Percentiles rank a stretch among this genome's conserved stretches.
Evolutionary conservation across 1,284 basidiomycete genomes (phyloP).

Genomic region (Gomphus bonarii): DNA sequence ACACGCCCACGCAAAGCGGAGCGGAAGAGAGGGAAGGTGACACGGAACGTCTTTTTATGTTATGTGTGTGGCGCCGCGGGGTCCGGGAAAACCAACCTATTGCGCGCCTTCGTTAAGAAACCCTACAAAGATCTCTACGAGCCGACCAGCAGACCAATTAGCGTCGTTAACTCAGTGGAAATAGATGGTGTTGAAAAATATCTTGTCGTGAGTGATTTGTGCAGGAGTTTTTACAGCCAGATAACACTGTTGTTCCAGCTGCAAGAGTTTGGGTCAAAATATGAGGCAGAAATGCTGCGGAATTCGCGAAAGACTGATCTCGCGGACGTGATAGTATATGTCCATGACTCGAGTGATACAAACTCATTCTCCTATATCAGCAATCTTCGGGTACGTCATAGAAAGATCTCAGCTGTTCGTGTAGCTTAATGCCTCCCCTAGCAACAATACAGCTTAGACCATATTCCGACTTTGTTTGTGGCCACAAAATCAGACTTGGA

Average conservation of each 20-base stretch:
- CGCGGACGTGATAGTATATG: conserved; percentile 91
- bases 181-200: conserved; percentile 94
- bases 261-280: conserved; percentile 94
- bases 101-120: conserved; percentile 82
- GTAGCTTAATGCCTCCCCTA: conserved; percentile 23
- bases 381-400: conserved; percentile 72
- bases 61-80: conserved; percentile 95
- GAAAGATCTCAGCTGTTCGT: neutral
- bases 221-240: neutral
- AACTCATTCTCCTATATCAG: conserved; percentile 99
- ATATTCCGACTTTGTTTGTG: conserved; percentile 93
- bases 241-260: conserved; percentile 38
- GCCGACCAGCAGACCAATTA: conserved; percentile 83
- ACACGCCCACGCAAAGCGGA: conserved; percentile 80
- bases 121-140: conserved; percentile 63
- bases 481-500: conserved; percentile 98
- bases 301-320: conserved; percentile 86
- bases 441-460: conserved; percentile 95
- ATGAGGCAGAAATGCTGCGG: conserved; percentile 85
- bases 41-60: conserved; percentile 83
- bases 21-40: conserved; percentile 78
- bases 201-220: conserved; percentile 62
- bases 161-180: conserved; percentile 92
- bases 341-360: conserved; percentile 96
- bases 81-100: conserved; percentile 85